A percentile compares a stretch with the other conserved stretches of the same genome.
Conservation (phyloP, 2,329 filamentous ascomycete genomes). For the Fusarium foetens region DNA sequence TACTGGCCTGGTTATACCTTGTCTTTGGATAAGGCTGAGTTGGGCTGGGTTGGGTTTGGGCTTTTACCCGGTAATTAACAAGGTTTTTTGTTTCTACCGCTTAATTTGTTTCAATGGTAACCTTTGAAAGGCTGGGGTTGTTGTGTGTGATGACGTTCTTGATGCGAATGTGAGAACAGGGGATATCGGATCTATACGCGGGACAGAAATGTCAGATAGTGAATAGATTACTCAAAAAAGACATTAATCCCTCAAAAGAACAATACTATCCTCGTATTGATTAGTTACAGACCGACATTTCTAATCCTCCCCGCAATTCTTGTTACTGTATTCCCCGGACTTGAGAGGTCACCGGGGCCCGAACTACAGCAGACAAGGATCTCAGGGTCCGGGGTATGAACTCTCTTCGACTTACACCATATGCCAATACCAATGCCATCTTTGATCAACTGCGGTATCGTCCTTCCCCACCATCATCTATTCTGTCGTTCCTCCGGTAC, state of each 20-base stretch:
- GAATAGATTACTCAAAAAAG: neutral
- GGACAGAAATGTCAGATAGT: neutral
- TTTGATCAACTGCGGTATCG: neutral
- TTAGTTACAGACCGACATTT: neutral
- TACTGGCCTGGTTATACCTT: neutral
- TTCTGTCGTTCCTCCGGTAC: neutral
- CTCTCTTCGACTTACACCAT: neutral
- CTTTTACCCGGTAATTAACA: neutral
- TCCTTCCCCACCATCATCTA: constrained; percentile 15
- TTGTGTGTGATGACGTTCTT: constrained; percentile 20
- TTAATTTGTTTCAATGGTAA: constrained; percentile 1
- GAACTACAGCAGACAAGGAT: constrained; percentile 6
- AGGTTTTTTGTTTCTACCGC: constrained; percentile 12
- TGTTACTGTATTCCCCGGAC: neutral
- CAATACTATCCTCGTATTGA: neutral
- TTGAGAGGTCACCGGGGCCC: constrained; percentile 11
- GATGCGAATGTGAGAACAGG: neutral
- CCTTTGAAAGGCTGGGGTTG: constrained; percentile 1
- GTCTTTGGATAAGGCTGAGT: constrained; percentile 18
- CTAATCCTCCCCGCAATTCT: neutral
- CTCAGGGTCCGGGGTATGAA: constrained; percentile 9
- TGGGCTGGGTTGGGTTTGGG: neutral
- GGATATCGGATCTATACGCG: neutral
- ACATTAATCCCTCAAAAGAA: neutral
- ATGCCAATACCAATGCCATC: constrained; percentile 5